A percentile compares a stretch with the other conserved stretches of the same genome.
Evolutionary conservation across 139 green algal genomes (phyloP).

Genomic region (Monoraphidium neglectum): DNA sequence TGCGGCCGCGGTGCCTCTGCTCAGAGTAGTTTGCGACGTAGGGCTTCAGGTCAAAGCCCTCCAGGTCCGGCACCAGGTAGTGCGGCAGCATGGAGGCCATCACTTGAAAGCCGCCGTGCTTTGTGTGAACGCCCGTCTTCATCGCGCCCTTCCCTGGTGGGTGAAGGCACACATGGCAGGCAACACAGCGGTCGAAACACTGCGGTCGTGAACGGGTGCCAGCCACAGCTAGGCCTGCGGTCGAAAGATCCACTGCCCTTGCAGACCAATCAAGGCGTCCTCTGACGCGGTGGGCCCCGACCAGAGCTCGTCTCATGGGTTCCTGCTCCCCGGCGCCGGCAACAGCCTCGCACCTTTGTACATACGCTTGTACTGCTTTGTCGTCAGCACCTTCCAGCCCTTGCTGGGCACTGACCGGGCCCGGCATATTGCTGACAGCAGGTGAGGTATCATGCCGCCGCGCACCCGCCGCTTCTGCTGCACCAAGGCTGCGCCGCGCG

Average conservation of each 20-base stretch:
- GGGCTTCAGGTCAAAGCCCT: constrained; percentile 4
- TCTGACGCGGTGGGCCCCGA: too few relatives aligned
- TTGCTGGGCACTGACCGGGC: constrained; percentile 3
- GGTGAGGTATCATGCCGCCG: not conserved
- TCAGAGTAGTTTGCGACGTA: constrained; percentile 17
- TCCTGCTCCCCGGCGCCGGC: too few relatives aligned
- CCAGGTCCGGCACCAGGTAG: constrained; percentile 23
- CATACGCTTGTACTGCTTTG: too few relatives aligned
- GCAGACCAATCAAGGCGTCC: too few relatives aligned
- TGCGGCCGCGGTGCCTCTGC: not conserved
- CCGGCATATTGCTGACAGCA: constrained; percentile 19
- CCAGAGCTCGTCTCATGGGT: too few relatives aligned
- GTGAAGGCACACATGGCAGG: constrained; percentile 6
- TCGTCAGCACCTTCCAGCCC: constrained; percentile 19
- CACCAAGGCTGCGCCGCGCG: not conserved
- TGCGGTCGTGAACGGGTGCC: not conserved
- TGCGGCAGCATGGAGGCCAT: constrained; percentile 17
- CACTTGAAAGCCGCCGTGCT: not conserved
- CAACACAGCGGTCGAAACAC: constrained; percentile 3
- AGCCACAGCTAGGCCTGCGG: not conserved
- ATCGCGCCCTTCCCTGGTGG: constrained; percentile 27
- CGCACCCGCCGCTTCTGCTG: not conserved
- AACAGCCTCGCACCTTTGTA: too few relatives aligned
- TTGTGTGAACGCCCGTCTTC: constrained; percentile 18
- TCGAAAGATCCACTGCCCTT: not conserved